Evolutionary conservation across 1,284 basidiomycete species (phyloP).

Genomic region (Cutaneotrichosporon daszewskae): DNA sequence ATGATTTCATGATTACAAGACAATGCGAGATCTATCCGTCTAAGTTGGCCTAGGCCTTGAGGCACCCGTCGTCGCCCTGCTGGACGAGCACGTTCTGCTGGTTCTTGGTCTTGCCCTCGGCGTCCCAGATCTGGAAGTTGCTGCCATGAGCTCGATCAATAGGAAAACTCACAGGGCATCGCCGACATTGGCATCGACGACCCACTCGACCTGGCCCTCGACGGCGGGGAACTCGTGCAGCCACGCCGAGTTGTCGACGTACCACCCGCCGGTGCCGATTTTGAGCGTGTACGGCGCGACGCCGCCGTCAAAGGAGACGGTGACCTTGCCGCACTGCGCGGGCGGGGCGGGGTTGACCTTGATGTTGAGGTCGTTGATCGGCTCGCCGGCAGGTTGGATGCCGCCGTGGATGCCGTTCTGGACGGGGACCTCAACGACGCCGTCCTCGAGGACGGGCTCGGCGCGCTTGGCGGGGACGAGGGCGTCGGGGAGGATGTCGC

Average conservation of each 20-base stretch:
- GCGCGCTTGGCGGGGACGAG: not conserved
- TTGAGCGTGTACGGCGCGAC: not conserved
- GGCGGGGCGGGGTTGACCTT: not conserved
- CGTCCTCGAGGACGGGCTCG: not conserved
- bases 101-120: not conserved
- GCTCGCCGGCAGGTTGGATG: not conserved
- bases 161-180: not conserved
- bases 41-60: too few species aligned
- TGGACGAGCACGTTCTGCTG: not conserved
- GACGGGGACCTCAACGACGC: too few species aligned
- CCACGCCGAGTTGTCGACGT: not conserved
- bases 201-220: not conserved
- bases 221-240: not conserved
- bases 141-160: not conserved
- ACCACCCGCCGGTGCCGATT: slow-evolving; percentile 1
- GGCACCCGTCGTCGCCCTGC: too few species aligned
- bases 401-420: too few species aligned
- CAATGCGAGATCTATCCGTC: too few species aligned
- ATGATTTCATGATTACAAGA: too few species aligned
- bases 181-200: not conserved
- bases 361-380: slow-evolving; percentile 3
- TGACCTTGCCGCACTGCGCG: not conserved
- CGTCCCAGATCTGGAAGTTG: slow-evolving; percentile 1
- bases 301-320: not conserved
- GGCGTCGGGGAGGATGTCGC: not conserved